Percentiles rank a stretch among this genome's conserved stretches.
These are phyloP conservation scores for Fusarium burgessii DNA, from an alignment of 2,329 filamentous ascomycete genomes.

Conservation along the genomic window DNA sequence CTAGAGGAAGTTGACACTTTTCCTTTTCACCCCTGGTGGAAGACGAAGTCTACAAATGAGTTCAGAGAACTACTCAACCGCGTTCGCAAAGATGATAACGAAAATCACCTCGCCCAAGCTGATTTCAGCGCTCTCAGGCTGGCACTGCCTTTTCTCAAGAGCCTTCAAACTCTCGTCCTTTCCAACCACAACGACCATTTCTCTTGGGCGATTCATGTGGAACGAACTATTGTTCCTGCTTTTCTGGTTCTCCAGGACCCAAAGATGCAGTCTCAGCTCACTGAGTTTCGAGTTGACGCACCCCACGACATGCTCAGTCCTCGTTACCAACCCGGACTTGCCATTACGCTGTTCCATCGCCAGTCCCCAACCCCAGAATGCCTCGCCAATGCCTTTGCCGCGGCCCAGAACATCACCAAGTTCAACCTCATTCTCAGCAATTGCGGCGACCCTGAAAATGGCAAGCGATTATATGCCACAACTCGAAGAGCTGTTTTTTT, in stretches of 20 bases:
- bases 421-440: background rate
- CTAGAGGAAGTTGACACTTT: too few relatives aligned
- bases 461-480: background rate
- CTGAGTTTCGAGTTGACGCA: background rate
- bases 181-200: background rate
- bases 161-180: background rate
- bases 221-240: rapidly evolving
- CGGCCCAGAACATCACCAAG: background rate
- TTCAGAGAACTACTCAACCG: background rate
- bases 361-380: background rate
- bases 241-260: background rate
- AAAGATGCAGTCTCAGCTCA: background rate
- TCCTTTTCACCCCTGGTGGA: too few relatives aligned
- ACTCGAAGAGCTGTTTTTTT: background rate
- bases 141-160: background rate
- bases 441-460: too few relatives aligned
- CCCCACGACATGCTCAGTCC: rapidly evolving
- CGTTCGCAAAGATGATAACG: background rate
- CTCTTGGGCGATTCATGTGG: too few relatives aligned
- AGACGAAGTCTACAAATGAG: rapidly evolving
- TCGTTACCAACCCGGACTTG: rapidly evolving
- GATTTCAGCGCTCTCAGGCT: background rate
- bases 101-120: background rate
- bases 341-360: background rate
- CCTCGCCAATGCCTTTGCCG: background rate